phyloP scores from a whole-genome alignment of 225 moss, liverwort and hornwort species.

The Antitrichia curtipendula region DNA sequence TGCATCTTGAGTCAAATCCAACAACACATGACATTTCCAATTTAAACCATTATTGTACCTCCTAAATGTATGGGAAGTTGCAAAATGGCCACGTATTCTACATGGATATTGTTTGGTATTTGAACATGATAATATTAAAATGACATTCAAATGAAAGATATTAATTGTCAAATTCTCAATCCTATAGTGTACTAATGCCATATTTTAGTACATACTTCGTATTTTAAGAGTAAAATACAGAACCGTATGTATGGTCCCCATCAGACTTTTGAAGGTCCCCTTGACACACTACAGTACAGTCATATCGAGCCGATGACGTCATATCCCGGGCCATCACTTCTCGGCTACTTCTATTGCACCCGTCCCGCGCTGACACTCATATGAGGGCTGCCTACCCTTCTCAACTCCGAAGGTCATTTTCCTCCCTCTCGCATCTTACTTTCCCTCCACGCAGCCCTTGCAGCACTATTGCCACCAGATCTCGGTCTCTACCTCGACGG shows the following conservation, averaged over 20 bases:
- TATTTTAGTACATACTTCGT: not conserved
- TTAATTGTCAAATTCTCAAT: not conserved
- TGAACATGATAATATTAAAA: not conserved
- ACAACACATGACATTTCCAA: not conserved
- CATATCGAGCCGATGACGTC: not conserved
- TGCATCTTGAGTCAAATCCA: accelerated
- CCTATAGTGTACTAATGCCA: too few species aligned
- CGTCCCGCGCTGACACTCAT: not conserved
- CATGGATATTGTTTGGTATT: accelerated
- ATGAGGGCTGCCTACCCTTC: not conserved
- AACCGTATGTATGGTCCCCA: not conserved
- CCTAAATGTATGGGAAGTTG: not conserved
- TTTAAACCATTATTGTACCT: not conserved
- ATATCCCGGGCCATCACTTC: not conserved
- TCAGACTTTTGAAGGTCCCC: not conserved
- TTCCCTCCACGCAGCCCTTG: not conserved
- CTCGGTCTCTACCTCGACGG: not conserved
- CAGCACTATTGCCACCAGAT: constrained; percentile 7
- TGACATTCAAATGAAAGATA: not conserved
- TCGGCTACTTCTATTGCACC: not conserved
- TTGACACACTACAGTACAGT: not conserved
- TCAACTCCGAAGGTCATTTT: not conserved
- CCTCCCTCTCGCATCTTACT: not conserved
- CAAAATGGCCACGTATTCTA: accelerated
- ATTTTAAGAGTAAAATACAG: not conserved